Evolutionary conservation across 768 basidiomycete species (phyloP).

Genomic region (Floccularia luteovirens): DNA sequence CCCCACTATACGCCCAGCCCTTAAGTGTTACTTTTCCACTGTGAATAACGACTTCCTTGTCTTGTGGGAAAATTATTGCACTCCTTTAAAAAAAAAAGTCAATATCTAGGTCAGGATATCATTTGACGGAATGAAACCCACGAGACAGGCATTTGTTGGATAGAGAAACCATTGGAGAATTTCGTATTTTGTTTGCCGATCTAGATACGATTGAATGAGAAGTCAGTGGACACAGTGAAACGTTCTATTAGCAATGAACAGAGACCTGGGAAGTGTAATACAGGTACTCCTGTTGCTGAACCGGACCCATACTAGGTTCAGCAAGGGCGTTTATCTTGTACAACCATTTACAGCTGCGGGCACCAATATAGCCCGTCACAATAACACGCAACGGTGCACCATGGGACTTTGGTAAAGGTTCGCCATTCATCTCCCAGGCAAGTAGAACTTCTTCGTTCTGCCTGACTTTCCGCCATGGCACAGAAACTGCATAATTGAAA

Average conservation of each 20-base stretch:
- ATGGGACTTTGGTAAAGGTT: slow-evolving; percentile 42
- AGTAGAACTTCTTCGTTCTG: slow-evolving; percentile 39
- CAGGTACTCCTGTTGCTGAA: slow-evolving; percentile 45
- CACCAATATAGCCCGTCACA: slow-evolving; percentile 47
- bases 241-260: background rate
- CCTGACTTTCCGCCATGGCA: slow-evolving; percentile 40
- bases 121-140: slow-evolving; percentile 15
- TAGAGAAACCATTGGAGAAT: slow-evolving; percentile 49
- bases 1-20: slow-evolving; percentile 37
- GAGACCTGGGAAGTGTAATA: slow-evolving; percentile 41
- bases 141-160: slow-evolving; percentile 54
- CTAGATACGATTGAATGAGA: no score
- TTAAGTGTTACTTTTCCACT: slow-evolving; percentile 35
- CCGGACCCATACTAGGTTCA: slow-evolving; percentile 42
- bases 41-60: slow-evolving; percentile 39
- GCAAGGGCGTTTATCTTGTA: slow-evolving; percentile 41
- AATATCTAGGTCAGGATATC: background rate
- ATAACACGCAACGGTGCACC: slow-evolving; percentile 43
- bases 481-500: slow-evolving; percentile 36
- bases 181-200: slow-evolving; percentile 45
- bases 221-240: no score
- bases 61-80: slow-evolving; percentile 36
- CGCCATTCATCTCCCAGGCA: slow-evolving; percentile 46
- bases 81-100: slow-evolving; percentile 21
- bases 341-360: slow-evolving; percentile 47